Conservation (phyloP, 2,329 filamentous ascomycete genomes). For the Ceratocystis cubensis region DNA sequence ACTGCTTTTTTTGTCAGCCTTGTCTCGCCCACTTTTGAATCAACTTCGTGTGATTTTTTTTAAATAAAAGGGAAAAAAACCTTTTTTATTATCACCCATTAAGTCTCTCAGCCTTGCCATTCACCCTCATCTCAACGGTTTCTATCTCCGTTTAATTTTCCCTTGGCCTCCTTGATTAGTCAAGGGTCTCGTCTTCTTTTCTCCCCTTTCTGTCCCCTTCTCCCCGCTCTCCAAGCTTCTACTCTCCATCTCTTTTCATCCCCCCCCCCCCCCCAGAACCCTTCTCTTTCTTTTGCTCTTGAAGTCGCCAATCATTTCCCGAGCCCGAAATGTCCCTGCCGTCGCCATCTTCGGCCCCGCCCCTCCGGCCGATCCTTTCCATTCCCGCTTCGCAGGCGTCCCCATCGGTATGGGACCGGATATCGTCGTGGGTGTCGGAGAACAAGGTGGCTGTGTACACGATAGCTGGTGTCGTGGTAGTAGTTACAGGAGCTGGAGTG, state of each 20-base stretch:
- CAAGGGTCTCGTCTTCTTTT: not conserved
- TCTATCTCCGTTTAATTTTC: not conserved
- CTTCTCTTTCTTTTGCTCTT: not conserved
- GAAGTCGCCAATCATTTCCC: not conserved
- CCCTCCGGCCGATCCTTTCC: constrained; percentile 19
- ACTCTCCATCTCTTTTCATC: not conserved
- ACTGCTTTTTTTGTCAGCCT: not conserved
- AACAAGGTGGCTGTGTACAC: constrained; percentile 95
- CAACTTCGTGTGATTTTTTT: constrained; percentile 3
- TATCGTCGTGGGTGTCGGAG: constrained; percentile 85
- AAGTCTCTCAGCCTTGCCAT: constrained; percentile 1
- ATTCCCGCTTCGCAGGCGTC: constrained; percentile 19
- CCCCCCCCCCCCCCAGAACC: not conserved
- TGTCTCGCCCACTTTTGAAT: not conserved
- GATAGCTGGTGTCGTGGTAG: constrained; percentile 83
- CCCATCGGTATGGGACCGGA: constrained; percentile 67
- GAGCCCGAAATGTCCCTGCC: constrained; percentile 18
- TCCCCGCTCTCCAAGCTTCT: not conserved
- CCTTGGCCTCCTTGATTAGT: not conserved
- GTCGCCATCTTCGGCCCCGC: constrained; percentile 19
- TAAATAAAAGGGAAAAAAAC: not conserved
- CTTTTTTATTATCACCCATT: not conserved
- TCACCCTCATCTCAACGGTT: not conserved
- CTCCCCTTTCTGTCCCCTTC: not conserved
- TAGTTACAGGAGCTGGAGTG: constrained; percentile 80